Percentiles rank a stretch among this genome's conserved stretches.
Evolutionary conservation across 306 rosid genomes (phyloP).

Genomic region (Trifolium fragiferum): DNA sequence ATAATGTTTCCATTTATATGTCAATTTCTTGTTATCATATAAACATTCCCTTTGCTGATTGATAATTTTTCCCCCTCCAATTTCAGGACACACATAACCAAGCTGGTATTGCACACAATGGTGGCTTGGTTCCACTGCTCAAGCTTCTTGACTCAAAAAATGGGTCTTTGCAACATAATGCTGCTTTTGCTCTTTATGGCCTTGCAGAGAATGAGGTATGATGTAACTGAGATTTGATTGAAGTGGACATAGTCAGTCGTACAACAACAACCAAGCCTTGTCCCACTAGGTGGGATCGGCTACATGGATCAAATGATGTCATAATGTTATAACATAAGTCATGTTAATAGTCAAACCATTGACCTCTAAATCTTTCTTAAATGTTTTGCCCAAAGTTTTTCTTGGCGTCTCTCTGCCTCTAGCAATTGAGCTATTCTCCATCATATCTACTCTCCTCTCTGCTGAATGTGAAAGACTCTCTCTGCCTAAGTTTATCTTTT

Average conservation of each 20-base stretch:
- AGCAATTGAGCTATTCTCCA: neutral
- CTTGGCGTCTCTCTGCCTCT: neutral
- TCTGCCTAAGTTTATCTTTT: neutral
- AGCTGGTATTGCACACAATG: conserved; percentile 97
- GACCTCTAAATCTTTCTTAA: conserved; percentile 8
- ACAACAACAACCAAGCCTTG: conserved; percentile 1
- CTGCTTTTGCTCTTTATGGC: conserved; percentile 98
- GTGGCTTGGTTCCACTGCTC: conserved; percentile 87
- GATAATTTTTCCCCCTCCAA: conserved; percentile 10
- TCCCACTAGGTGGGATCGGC: neutral
- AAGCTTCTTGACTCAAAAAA: conserved; percentile 98
- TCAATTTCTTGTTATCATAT: conserved; percentile 17
- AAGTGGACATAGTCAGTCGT: conserved; percentile 21
- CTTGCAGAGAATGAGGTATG: conserved; percentile 97
- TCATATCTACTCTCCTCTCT: neutral
- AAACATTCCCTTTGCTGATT: conserved; percentile 34
- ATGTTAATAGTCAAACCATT: neutral
- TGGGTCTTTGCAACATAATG: conserved; percentile 98
- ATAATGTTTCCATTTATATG: conserved; percentile 10
- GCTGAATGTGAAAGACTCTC: neutral
- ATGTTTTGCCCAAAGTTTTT: conserved; percentile 5
- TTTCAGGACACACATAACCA: conserved; percentile 92
- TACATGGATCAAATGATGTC: neutral
- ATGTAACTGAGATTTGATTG: conserved; percentile 27
- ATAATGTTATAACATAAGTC: neutral